Percentiles rank a stretch among this genome's conserved stretches.
phyloP scores from a whole-genome alignment of 2,329 filamentous ascomycete genomes.

The Diaporthe humulicola region DNA sequence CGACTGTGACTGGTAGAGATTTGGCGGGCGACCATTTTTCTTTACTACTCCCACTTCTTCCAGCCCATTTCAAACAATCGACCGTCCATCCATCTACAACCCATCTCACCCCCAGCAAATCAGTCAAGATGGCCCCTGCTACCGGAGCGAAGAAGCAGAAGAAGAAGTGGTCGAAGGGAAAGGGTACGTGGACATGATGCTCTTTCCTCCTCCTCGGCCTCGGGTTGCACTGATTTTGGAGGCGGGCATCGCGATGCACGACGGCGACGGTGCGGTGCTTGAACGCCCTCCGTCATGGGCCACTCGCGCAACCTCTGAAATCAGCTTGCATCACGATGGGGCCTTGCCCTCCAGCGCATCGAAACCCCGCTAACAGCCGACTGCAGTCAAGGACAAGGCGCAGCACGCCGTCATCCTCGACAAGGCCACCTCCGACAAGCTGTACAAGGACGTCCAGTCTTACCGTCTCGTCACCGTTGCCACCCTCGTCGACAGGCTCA shows the following conservation, averaged over 20 bases:
- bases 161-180: slow-evolving; percentile 79
- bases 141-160: slow-evolving; percentile 84
- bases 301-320: not conserved
- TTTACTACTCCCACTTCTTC: slow-evolving; percentile 25
- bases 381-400: slow-evolving; percentile 99
- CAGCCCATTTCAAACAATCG: slow-evolving; percentile 41
- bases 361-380: slow-evolving; percentile 20
- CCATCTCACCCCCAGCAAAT: slow-evolving; percentile 47
- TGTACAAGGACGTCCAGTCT: slow-evolving; percentile 99
- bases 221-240: slow-evolving; percentile 25
- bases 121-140: slow-evolving; percentile 62
- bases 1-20: slow-evolving; percentile 21
- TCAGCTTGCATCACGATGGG: slow-evolving; percentile 21
- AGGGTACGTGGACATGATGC: slow-evolving; percentile 70
- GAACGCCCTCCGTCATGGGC: slow-evolving; percentile 14
- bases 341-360: not conserved
- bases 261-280: slow-evolving; percentile 6
- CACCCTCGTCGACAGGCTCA: slow-evolving; percentile 98
- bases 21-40: slow-evolving; percentile 30
- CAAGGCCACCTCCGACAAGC: slow-evolving; percentile 97
- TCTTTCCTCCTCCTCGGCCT: not conserved
- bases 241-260: not conserved
- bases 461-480: slow-evolving; percentile 99
- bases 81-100: slow-evolving; percentile 43
- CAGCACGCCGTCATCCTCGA: slow-evolving; percentile 99